Percentiles rank a stretch among this genome's conserved stretches.
These are phyloP conservation scores for Viridothelium virens DNA, from an alignment of 495 filamentous ascomycete genomes.

Conservation along the genomic window DNA sequence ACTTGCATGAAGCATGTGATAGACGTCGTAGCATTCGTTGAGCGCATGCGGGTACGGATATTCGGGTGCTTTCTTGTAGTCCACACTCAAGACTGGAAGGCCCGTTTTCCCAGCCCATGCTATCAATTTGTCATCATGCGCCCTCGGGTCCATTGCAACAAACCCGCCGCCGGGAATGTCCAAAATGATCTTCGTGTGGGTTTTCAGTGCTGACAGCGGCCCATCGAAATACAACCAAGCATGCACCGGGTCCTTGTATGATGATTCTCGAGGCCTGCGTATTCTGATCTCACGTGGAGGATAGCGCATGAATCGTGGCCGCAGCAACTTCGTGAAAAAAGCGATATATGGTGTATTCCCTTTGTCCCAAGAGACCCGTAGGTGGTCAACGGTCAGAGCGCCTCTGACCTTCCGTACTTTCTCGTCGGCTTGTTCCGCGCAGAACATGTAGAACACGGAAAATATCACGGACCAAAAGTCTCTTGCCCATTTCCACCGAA, in stretches of 20 bases:
- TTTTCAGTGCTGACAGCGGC: constrained; percentile 62
- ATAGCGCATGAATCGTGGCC: constrained; percentile 72
- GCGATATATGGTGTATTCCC: constrained; percentile 73
- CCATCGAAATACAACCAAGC: constrained; percentile 96
- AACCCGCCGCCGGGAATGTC: constrained; percentile 94
- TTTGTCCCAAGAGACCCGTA: constrained; percentile 95
- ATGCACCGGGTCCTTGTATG: constrained; percentile 72
- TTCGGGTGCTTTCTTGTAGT: constrained; percentile 93
- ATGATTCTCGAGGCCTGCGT: constrained; percentile 64
- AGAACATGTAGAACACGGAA: constrained; percentile 79
- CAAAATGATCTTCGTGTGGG: constrained; percentile 72
- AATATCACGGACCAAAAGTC: constrained; percentile 79
- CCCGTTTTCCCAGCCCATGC: constrained; percentile 81
- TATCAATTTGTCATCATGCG: constrained; percentile 85
- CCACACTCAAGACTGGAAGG: constrained; percentile 77
- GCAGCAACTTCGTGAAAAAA: constrained; percentile 57
- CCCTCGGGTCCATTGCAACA: constrained; percentile 87
- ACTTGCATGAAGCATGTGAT: constrained; percentile 68
- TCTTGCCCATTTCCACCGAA: constrained; percentile 70
- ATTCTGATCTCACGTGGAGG: constrained; percentile 75
- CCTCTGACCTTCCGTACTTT: constrained; percentile 86
- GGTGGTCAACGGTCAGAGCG: constrained; percentile 79
- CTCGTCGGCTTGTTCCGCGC: constrained; percentile 90
- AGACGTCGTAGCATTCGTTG: constrained; percentile 95
- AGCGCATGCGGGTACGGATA: constrained; percentile 91